phyloP scores from a whole-genome alignment of 371 early-diverging fungal species.

The Phascolomyces articulosus region DNA sequence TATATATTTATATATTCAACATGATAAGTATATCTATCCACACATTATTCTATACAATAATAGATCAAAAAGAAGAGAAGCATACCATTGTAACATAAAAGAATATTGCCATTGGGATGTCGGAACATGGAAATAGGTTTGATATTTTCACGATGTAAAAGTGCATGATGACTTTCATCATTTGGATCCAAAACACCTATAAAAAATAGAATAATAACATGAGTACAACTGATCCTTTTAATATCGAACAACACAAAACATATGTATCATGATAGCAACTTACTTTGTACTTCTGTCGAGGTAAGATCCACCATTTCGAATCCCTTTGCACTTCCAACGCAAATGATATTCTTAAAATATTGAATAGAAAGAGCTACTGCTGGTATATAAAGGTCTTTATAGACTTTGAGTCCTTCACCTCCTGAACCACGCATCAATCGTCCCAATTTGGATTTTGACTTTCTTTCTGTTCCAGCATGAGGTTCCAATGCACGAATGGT shows the following conservation, averaged over 20 bases:
- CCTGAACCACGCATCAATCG: constrained; percentile 49
- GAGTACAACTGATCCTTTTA: no score
- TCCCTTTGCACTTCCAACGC: constrained; percentile 92
- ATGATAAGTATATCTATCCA: no score
- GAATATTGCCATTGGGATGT: constrained; percentile 73
- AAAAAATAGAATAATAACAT: no score
- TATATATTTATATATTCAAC: background rate
- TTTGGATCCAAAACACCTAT: constrained; percentile 52
- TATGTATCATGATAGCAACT: no score
- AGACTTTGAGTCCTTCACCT: constrained; percentile 64
- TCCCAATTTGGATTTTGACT: constrained; percentile 42
- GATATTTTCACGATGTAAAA: constrained; percentile 37
- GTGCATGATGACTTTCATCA: constrained; percentile 35
- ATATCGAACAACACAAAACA: no score
- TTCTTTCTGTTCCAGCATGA: constrained; percentile 51
- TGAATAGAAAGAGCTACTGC: constrained; percentile 86
- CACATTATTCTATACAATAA: no score
- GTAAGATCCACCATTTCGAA: constrained; percentile 92
- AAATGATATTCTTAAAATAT: constrained; percentile 83
- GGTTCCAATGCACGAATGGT: constrained; percentile 84
- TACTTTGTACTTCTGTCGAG: constrained; percentile 71
- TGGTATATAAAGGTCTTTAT: constrained; percentile 86
- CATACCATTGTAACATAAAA: constrained; percentile 85
- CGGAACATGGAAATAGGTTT: constrained; percentile 87
- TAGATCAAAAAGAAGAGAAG: no score